phyloP scores from a whole-genome alignment of 768 basidiomycete genomes.

The Tulasnella sp. region DNA sequence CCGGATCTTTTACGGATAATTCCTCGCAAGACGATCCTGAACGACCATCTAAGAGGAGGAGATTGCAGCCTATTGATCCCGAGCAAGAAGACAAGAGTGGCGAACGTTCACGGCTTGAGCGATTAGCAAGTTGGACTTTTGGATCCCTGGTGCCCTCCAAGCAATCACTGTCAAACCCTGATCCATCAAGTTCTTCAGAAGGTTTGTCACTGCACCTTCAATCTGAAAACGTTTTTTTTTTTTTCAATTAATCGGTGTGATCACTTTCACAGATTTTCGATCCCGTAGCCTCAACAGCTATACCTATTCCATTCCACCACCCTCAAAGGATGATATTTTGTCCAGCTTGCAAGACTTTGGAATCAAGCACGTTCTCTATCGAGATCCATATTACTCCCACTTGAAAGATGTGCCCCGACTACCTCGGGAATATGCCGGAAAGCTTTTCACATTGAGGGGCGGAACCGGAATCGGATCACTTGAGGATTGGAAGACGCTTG shows the following conservation, averaged over 20 bases:
- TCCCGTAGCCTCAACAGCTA: background rate
- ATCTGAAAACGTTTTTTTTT: no score
- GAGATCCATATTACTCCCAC: conserved; percentile 67
- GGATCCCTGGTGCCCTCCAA: no score
- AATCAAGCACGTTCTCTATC: conserved; percentile 52
- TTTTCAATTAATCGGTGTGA: background rate
- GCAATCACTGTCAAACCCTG: no score
- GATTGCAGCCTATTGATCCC: no score
- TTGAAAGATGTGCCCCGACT: conserved; percentile 51
- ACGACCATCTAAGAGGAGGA: no score
- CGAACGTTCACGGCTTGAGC: no score
- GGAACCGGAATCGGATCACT: conserved; percentile 43
- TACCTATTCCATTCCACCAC: conserved; percentile 20
- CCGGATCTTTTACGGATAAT: no score
- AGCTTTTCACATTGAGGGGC: conserved; percentile 58
- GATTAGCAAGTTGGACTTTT: no score
- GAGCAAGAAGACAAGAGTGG: no score
- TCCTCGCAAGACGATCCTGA: no score
- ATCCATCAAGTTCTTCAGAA: no score
- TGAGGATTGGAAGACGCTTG: conserved; percentile 42
- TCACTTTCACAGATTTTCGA: background rate
- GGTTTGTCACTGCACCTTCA: no score
- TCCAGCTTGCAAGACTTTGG: conserved; percentile 28
- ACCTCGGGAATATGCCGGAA: conserved; percentile 67
- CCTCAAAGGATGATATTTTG: conserved; percentile 35